Conservation (phyloP, 2,329 filamentous ascomycete genomes). For the Hypoxylon sp. region DNA sequence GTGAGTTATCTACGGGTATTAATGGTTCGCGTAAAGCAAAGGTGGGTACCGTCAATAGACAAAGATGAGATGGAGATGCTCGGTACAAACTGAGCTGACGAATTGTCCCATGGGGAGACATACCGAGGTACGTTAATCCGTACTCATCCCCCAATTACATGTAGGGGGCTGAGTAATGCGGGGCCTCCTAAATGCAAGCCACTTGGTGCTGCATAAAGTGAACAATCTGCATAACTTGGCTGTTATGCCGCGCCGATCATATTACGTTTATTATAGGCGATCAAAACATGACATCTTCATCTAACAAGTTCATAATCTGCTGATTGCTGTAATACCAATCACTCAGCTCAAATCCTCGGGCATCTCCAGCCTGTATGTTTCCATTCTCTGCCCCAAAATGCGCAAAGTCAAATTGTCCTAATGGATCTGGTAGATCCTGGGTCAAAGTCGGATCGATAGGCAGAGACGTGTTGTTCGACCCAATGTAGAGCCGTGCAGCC, state of each 20-base stretch:
- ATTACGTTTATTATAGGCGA: neutral
- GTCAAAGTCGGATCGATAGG: neutral
- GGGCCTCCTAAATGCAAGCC: neutral
- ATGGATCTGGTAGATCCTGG: neutral
- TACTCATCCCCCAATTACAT: neutral
- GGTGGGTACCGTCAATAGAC: neutral
- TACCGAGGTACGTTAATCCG: conserved; percentile 25
- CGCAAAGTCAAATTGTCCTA: conserved; percentile 35
- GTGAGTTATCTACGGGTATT: neutral
- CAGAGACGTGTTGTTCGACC: conserved; percentile 25
- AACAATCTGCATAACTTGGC: conserved; percentile 4
- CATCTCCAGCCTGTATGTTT: neutral
- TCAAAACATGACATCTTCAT: conserved; percentile 44
- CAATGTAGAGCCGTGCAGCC: conserved; percentile 53
- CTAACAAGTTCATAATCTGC: conserved; percentile 48
- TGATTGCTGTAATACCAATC: conserved; percentile 51
- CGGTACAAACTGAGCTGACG: conserved; percentile 9
- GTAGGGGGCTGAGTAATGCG: conserved; percentile 1
- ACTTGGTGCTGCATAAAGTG: neutral
- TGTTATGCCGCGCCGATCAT: neutral
- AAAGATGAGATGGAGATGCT: conserved; percentile 1
- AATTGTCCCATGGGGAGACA: conserved; percentile 37
- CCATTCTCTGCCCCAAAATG: conserved; percentile 25
- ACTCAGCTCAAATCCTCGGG: conserved; percentile 30
- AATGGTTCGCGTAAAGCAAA: neutral